These are phyloP conservation scores for Aspergillus egyptiacus DNA, from an alignment of 495 filamentous ascomycete genomes.

Conservation along the genomic window DNA sequence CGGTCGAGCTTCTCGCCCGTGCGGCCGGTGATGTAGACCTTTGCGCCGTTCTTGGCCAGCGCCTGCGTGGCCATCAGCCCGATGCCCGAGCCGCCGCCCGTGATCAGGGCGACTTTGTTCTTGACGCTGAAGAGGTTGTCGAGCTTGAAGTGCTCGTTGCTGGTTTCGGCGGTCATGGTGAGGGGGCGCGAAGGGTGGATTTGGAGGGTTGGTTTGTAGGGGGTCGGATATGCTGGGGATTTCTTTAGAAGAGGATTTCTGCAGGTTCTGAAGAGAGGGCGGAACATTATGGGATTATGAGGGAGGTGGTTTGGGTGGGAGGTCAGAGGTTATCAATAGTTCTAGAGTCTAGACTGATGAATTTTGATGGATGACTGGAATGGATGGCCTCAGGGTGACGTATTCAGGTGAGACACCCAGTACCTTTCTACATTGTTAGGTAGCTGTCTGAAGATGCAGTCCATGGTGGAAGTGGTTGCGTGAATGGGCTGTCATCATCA, in stretches of 20 bases:
- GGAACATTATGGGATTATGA: background rate
- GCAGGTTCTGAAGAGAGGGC: background rate
- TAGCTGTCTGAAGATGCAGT: too few species aligned
- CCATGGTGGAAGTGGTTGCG: too few species aligned
- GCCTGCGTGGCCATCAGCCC: constrained; percentile 52
- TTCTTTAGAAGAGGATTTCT: background rate
- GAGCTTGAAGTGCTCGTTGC: background rate
- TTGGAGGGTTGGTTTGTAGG: background rate
- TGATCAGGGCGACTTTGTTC: constrained; percentile 51
- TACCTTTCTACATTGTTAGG: too few species aligned
- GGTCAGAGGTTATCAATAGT: too few species aligned
- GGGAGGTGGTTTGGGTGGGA: too few species aligned
- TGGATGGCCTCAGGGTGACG: too few species aligned
- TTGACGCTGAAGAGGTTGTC: constrained; percentile 21
- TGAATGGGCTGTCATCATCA: too few species aligned
- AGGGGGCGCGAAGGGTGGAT: background rate
- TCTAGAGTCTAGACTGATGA: too few species aligned
- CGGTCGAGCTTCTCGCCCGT: constrained; percentile 50
- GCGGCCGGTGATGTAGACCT: constrained; percentile 56
- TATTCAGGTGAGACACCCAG: too few species aligned
- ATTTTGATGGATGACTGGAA: too few species aligned
- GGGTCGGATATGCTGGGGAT: background rate
- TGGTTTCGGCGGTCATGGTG: background rate
- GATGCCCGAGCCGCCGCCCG: constrained; percentile 49
- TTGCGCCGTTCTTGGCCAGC: constrained; percentile 54